phyloP scores from a whole-genome alignment of 805 yeast genomes.

The Candida coquimbonensis region DNA sequence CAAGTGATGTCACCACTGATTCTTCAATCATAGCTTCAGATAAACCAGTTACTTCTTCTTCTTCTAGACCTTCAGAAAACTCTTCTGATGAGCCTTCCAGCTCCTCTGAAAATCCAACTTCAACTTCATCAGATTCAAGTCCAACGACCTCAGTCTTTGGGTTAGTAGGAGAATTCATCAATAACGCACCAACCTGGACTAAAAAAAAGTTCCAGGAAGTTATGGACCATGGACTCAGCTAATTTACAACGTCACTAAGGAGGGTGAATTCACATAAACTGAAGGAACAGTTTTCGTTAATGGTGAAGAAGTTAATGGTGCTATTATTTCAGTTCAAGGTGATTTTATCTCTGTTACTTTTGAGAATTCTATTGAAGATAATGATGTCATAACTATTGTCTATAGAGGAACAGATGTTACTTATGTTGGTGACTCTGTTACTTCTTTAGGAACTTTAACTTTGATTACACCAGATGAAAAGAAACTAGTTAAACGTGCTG shows the following conservation, averaged over 20 bases:
- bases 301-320: conserved; percentile 3
- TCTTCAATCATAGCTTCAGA: no score
- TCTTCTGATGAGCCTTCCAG: background rate
- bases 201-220: conserved; percentile 13
- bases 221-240: conserved; percentile 17
- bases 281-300: conserved; percentile 3
- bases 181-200: conserved; percentile 10
- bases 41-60: no score
- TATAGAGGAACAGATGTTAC: background rate
- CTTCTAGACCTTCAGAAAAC: no score
- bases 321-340: conserved; percentile 1
- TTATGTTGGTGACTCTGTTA: background rate
- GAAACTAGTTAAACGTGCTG: background rate
- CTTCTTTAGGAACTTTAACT: background rate
- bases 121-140: background rate
- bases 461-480: background rate
- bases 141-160: background rate
- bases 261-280: conserved; percentile 6
- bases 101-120: background rate
- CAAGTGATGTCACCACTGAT: no score
- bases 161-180: conserved; percentile 4
- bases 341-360: conserved; percentile 6
- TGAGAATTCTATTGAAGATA: background rate
- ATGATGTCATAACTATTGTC: background rate
- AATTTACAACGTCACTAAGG: conserved; percentile 2